A percentile compares a stretch with the other conserved stretches of the same genome.
These are phyloP conservation scores for Dactylellina leptospora DNA, from an alignment of 2,329 filamentous ascomycete genomes.

Conservation along the genomic window DNA sequence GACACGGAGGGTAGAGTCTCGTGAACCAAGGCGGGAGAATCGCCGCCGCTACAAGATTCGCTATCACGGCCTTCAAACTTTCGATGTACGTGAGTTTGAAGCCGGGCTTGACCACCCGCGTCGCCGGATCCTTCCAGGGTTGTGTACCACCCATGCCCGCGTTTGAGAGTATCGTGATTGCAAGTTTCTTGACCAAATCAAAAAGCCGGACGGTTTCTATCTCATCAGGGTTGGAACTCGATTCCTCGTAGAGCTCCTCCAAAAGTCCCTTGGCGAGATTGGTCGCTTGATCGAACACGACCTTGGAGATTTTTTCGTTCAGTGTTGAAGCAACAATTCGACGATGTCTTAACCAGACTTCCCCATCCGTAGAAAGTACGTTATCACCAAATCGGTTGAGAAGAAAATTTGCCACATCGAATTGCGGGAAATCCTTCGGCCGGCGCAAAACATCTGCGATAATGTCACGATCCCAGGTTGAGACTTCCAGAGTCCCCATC, in stretches of 20 bases:
- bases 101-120: constrained; percentile 52
- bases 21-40: constrained; percentile 32
- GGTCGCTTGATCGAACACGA: constrained; percentile 58
- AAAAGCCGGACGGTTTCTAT: constrained; percentile 55
- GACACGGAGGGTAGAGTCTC: constrained; percentile 17
- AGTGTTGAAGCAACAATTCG: constrained; percentile 58
- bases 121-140: constrained; percentile 36
- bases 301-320: constrained; percentile 59
- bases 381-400: constrained; percentile 60
- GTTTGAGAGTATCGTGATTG: constrained; percentile 58
- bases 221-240: not conserved
- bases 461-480: constrained; percentile 37
- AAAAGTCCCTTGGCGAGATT: constrained; percentile 57
- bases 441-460: constrained; percentile 57
- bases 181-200: constrained; percentile 59
- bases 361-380: constrained; percentile 58
- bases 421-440: constrained; percentile 60
- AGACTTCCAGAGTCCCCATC: constrained; percentile 15
- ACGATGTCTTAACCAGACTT: constrained; percentile 58
- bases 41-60: constrained; percentile 15
- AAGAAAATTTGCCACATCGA: constrained; percentile 56
- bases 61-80: constrained; percentile 22
- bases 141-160: constrained; percentile 58
- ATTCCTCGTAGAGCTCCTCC: constrained; percentile 53
- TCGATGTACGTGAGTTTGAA: constrained; percentile 59